Evolutionary conservation across 75 land plant genomes (phyloP).

Genomic region (Cupressus sempervirens): DNA sequence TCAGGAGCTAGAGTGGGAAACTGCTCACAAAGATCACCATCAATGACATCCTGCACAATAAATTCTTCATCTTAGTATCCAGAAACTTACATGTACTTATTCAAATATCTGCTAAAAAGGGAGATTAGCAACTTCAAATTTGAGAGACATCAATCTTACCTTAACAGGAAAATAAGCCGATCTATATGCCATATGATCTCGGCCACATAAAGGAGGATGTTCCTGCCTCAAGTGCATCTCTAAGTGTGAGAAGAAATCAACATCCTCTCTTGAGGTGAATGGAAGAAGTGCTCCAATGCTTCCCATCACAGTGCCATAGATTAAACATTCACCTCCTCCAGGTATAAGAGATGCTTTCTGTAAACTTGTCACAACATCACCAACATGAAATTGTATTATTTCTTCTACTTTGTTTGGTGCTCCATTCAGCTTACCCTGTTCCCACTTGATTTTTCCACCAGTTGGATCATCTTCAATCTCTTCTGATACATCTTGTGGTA

Average conservation of each 20-base stretch:
- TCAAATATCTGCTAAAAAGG: neutral
- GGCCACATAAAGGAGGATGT: constrained; percentile 94
- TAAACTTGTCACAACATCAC: constrained; percentile 82
- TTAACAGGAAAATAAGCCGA: constrained; percentile 98
- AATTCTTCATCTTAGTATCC: neutral
- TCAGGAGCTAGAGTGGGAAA: constrained; percentile 86
- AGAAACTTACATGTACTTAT: neutral
- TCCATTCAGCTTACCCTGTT: constrained; percentile 94
- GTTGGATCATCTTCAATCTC: constrained; percentile 99
- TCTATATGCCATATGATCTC: constrained; percentile 97
- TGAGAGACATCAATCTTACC: constrained; percentile 32
- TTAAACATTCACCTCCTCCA: constrained; percentile 89
- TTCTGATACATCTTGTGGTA: constrained; percentile 96
- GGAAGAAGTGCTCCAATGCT: constrained; percentile 91
- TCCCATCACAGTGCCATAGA: constrained; percentile 97
- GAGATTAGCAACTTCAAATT: neutral
- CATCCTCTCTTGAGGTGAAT: constrained; percentile 92
- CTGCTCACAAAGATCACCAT: constrained; percentile 98
- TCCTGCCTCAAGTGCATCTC: constrained; percentile 99
- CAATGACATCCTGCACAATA: constrained; percentile 90
- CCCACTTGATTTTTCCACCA: constrained; percentile 99
- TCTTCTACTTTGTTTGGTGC: constrained; percentile 99
- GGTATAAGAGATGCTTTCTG: constrained; percentile 97
- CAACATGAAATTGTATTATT: constrained; percentile 97
- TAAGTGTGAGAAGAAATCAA: constrained; percentile 96